phyloP scores from a whole-genome alignment of 208 protist genomes.

The Acanthamoeba rhysodes region DNA sequence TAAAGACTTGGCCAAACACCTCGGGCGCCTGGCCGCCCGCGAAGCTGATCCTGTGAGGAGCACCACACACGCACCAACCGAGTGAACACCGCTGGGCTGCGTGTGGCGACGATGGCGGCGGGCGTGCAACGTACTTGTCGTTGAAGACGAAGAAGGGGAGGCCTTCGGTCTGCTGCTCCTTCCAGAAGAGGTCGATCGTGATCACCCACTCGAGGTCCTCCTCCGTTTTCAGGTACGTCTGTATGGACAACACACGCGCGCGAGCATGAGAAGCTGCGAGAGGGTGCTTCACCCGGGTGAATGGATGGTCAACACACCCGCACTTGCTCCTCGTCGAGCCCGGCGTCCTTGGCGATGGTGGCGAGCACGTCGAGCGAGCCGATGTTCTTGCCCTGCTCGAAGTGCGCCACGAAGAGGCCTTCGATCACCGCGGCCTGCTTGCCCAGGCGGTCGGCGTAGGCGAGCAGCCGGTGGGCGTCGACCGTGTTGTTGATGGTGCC shows the following conservation, averaged over 20 bases:
- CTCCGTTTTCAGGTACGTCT: not conserved
- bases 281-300: too few relatives aligned
- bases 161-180: slow-evolving; percentile 31
- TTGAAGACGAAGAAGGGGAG: slow-evolving; percentile 59
- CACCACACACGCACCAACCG: not conserved
- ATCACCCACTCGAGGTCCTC: slow-evolving; percentile 43
- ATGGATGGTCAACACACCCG: not conserved
- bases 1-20: slow-evolving; percentile 26
- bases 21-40: slow-evolving; percentile 9
- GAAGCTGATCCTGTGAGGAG: slow-evolving; percentile 17
- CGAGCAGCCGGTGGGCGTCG: slow-evolving; percentile 12
- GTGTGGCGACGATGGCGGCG: too few relatives aligned
- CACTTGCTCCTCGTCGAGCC: slow-evolving; percentile 50
- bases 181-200: slow-evolving; percentile 21
- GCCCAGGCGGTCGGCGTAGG: slow-evolving; percentile 27
- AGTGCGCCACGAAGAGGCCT: not conserved
- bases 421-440: slow-evolving; percentile 47
- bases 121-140: slow-evolving; percentile 17
- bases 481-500: slow-evolving; percentile 4
- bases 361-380: slow-evolving; percentile 38
- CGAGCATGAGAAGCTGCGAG: too few relatives aligned
- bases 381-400: slow-evolving; percentile 48
- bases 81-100: too few relatives aligned
- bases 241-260: too few relatives aligned
- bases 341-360: not conserved